A percentile compares a stretch with the other conserved stretches of the same genome.
These are phyloP conservation scores for Calonectria fujianensis DNA, from an alignment of 2,329 filamentous ascomycete genomes.

Conservation along the genomic window DNA sequence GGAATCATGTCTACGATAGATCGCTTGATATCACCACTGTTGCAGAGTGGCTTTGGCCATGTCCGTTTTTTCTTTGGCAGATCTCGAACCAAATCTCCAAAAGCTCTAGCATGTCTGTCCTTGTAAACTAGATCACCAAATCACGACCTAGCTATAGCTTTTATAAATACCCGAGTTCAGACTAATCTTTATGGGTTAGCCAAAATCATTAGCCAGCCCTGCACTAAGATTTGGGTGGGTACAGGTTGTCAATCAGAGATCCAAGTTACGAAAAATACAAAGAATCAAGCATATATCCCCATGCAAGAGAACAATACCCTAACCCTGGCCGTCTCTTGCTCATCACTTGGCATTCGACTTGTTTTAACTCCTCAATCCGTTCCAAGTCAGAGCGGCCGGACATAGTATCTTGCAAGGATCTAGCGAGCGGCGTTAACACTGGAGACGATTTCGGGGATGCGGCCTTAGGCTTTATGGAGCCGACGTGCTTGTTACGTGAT, in stretches of 20 bases:
- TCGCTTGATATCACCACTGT: not conserved
- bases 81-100: not conserved
- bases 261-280: not conserved
- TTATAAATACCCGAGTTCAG: not conserved
- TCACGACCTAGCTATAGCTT: not conserved
- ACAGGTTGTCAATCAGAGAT: not conserved
- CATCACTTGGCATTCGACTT: not conserved
- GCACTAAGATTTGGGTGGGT: not conserved
- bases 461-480: not conserved
- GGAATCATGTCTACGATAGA: not conserved
- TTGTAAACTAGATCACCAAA: not conserved
- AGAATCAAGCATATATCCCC: not conserved
- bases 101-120: not conserved
- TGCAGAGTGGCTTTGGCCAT: not conserved
- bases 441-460: not conserved
- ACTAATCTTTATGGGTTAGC: not conserved
- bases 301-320: not conserved
- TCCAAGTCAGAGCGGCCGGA: not conserved
- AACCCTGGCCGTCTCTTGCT: accelerated
- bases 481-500: not conserved
- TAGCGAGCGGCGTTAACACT: not conserved
- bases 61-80: not conserved
- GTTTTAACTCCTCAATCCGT: not conserved
- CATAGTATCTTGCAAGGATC: not conserved
- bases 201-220: not conserved